Conservation (phyloP, 2,329 filamentous ascomycete species). For the Ustilaginoidea virens region DNA sequence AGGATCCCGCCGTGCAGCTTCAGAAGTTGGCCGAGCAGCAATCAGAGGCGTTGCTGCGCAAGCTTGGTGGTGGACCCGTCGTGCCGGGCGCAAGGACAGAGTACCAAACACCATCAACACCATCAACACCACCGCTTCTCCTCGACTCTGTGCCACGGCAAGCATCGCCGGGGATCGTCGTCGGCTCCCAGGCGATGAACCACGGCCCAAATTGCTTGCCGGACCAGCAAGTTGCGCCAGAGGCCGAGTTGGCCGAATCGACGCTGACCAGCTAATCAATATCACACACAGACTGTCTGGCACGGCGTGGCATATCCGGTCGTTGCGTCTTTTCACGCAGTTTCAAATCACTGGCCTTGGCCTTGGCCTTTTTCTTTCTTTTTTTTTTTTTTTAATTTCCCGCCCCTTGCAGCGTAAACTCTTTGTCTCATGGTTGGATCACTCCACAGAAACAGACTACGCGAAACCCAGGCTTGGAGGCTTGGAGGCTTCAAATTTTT, state of each 20-base stretch:
- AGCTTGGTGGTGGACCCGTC: constrained; percentile 24
- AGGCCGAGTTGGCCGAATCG: too few relatives aligned
- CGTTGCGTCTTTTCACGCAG: not conserved
- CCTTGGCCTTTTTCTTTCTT: not conserved
- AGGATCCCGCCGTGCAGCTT: constrained; percentile 58
- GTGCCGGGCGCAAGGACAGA: constrained; percentile 13
- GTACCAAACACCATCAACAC: constrained; percentile 26
- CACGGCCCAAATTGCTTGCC: too few relatives aligned
- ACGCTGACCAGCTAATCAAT: too few relatives aligned
- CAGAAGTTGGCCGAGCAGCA: constrained; percentile 55
- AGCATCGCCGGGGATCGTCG: not conserved
- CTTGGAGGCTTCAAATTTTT: too few relatives aligned
- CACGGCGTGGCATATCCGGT: too few relatives aligned
- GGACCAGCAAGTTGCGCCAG: too few relatives aligned
- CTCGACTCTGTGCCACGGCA: constrained; percentile 11
- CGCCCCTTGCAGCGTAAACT: not conserved
- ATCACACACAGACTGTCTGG: too few relatives aligned
- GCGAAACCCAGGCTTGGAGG: too few relatives aligned
- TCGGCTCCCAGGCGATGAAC: too few relatives aligned
- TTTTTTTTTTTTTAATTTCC: not conserved
- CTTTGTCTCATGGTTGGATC: too few relatives aligned
- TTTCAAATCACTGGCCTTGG: too few relatives aligned
- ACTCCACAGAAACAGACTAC: too few relatives aligned
- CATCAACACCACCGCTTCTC: constrained; percentile 11
- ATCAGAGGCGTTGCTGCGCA: constrained; percentile 42